These are phyloP conservation scores for Juncus effusus DNA, from an alignment of 176 grass and related monocot genomes.

Conservation along the genomic window DNA sequence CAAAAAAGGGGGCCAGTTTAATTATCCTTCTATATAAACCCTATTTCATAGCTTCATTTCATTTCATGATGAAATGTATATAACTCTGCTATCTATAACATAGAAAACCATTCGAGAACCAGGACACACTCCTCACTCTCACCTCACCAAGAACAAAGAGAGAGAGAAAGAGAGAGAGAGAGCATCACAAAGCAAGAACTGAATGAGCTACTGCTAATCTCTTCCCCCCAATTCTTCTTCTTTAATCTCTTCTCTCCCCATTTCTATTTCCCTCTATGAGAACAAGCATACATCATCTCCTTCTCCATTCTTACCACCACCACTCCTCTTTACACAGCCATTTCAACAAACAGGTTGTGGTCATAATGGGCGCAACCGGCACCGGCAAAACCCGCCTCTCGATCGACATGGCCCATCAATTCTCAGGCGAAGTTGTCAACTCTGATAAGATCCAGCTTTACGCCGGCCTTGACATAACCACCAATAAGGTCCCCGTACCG, in stretches of 20 bases:
- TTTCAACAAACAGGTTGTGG: constrained; percentile 32
- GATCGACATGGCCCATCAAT: constrained; percentile 53
- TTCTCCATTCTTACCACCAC: neutral
- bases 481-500: constrained; percentile 59
- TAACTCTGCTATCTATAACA: no score
- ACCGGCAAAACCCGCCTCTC: constrained; percentile 90
- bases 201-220: constrained; percentile 29
- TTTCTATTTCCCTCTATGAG: constrained; percentile 13
- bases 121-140: no score
- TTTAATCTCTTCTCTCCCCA: neutral
- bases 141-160: neutral
- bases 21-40: no score
- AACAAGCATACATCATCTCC: constrained; percentile 12
- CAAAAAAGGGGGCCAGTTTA: no score
- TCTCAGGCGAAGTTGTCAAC: constrained; percentile 76
- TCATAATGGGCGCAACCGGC: constrained; percentile 80
- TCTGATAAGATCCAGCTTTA: constrained; percentile 95
- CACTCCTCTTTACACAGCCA: neutral
- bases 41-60: no score
- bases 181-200: neutral
- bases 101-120: no score
- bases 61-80: no score
- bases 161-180: constrained; percentile 3
- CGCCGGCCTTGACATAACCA: constrained; percentile 73
- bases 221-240: neutral